Base-by-base conservation (phyloP, 2,329 filamentous ascomycete species). In the Paraconiothyrium sp. region DNA sequence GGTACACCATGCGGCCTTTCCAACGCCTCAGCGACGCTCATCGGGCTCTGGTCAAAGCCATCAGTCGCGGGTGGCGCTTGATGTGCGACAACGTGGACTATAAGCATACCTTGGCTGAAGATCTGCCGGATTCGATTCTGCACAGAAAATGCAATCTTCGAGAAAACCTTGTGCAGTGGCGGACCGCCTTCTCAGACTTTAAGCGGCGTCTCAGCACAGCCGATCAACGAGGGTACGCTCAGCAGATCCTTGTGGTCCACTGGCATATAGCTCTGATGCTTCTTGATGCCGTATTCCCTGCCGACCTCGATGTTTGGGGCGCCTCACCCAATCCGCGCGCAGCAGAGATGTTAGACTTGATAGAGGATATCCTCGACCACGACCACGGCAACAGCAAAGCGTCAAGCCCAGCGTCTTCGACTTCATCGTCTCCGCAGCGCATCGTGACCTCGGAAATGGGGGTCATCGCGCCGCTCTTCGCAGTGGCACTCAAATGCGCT, bases 381-480 rank as follows among this genome's bases (percentile, higher is more conserved):
- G 22, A 24, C 14, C 35, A n/a, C 20, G 22, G 14, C 14, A 24
- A 37, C 20, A 32, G 20, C 39, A 58, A 9, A 27, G 14, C 34
- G 27, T 41, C 24, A 50, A 47, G 16, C 5, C 22, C 39, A 2
- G n/a, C 24, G n/a, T 20, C 34, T 41, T 41, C 39, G 4, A 41
- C 14, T 6, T 41, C 35, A 3, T 37, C 35, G 35, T 37, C 39
- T 8, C 5, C 52, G 24, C 52, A 55, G 27, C 39, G 52, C 14
- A 34, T 34, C 14, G 32, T 61, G 14, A 48, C 54, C 13, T 61
- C 59, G 4, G 59, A 58, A 7, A 61, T 56, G 16, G 54, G 47
- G 13, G 54, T 61, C 10, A 48, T 61, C 4, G 59, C 59, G 34
- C 59, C 59, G 20, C 43, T 61, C 22, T 61, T 61, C 48, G 27